These are phyloP conservation scores for Penicillium sp. DNA, from an alignment of 2,329 filamentous ascomycete species.

Conservation along the genomic window DNA sequence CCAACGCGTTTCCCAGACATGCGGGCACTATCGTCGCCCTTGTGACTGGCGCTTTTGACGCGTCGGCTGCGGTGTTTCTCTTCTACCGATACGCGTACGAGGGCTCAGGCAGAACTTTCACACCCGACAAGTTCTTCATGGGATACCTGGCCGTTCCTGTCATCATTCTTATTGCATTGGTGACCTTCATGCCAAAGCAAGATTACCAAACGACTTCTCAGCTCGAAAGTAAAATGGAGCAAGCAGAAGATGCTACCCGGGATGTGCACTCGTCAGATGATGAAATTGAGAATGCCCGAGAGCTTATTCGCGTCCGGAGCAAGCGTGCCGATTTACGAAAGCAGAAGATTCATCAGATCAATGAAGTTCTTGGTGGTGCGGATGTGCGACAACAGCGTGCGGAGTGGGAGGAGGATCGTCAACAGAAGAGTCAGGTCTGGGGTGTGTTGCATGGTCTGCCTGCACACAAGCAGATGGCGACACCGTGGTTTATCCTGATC, in stretches of 20 bases:
- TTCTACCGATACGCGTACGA: slow-evolving; percentile 72
- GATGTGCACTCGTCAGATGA: slow-evolving; percentile 48
- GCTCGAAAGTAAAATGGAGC: slow-evolving; percentile 67
- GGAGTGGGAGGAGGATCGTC: slow-evolving; percentile 63
- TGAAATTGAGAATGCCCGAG: slow-evolving; percentile 51
- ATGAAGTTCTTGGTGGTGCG: slow-evolving; percentile 66
- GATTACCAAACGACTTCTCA: slow-evolving; percentile 79
- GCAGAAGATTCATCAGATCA: slow-evolving; percentile 65
- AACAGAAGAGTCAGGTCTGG: slow-evolving; percentile 74
- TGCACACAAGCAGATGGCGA: slow-evolving; percentile 68
- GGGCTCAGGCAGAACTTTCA: slow-evolving; percentile 40
- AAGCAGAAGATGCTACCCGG: slow-evolving; percentile 35
- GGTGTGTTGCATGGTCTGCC: slow-evolving; percentile 74
- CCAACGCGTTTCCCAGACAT: slow-evolving; percentile 74
- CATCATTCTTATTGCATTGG: slow-evolving; percentile 61
- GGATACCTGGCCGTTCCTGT: slow-evolving; percentile 68
- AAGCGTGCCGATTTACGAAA: slow-evolving; percentile 61
- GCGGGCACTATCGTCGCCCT: slow-evolving; percentile 74
- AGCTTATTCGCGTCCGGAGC: slow-evolving; percentile 49
- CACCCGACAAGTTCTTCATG: slow-evolving; percentile 66
- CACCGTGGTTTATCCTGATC: slow-evolving; percentile 82
- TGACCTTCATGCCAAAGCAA: slow-evolving; percentile 66
- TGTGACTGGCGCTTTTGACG: slow-evolving; percentile 78
- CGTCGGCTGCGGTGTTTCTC: slow-evolving; percentile 74
- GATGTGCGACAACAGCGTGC: slow-evolving; percentile 60